These are phyloP conservation scores for Stentor roeselii DNA, from an alignment of 73 alveolate species.

Conservation along the genomic window DNA sequence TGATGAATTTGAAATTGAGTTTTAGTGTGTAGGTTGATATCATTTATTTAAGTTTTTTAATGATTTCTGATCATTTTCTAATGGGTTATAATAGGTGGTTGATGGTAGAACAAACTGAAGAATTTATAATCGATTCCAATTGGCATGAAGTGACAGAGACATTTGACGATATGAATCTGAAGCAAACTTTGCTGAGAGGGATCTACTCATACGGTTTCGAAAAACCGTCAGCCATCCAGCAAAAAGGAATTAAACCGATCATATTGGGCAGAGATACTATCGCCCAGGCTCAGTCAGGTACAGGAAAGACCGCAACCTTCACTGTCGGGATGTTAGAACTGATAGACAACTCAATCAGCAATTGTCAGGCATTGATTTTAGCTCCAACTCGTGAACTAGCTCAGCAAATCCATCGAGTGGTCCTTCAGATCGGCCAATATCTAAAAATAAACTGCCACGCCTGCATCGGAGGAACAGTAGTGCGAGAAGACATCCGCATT, in stretches of 20 bases:
- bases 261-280: conserved; percentile 88
- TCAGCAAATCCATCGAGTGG: conserved; percentile 64
- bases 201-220: conserved; percentile 89
- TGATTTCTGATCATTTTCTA: too few species aligned
- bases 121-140: conserved; percentile 14
- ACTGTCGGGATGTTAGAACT: conserved; percentile 82
- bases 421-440: conserved; percentile 70
- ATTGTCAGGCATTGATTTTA: conserved; percentile 93
- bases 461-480: conserved; percentile 96
- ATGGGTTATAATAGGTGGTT: background rate
- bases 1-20: too few species aligned
- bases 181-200: conserved; percentile 61
- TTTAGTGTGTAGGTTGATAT: too few species aligned
- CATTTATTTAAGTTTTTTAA: too few species aligned
- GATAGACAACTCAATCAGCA: conserved; percentile 70
- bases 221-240: conserved; percentile 96
- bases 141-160: conserved; percentile 20
- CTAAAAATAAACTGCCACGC: conserved; percentile 73
- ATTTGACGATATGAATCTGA: conserved; percentile 12
- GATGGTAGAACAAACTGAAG: conserved; percentile 24
- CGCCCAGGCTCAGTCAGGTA: conserved; percentile 93
- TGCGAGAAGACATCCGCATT: conserved; percentile 91
- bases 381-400: conserved; percentile 99
- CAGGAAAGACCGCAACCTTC: conserved; percentile 98
- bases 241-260: conserved; percentile 94